phyloP scores from a whole-genome alignment of 1,284 basidiomycete species.

The Meripilus lineatus region DNA sequence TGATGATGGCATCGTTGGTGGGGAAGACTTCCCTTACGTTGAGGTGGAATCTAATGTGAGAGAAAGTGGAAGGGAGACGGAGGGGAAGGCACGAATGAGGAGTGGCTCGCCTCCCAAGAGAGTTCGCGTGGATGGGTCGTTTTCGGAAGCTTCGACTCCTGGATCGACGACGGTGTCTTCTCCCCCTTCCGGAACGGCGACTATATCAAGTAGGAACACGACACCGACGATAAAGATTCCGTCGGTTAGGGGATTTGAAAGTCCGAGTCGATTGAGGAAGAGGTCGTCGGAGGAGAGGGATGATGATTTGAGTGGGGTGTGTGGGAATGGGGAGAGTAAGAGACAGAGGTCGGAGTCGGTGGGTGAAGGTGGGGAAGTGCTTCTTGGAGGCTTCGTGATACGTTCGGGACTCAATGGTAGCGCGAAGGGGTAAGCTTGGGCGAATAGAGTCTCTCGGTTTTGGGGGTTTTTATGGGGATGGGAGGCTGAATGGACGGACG shows the following conservation, averaged over 20 bases:
- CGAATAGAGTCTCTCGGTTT: too few species aligned
- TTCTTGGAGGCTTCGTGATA: too few species aligned
- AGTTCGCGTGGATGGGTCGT: constrained; percentile 22
- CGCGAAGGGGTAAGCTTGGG: too few species aligned
- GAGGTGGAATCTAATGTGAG: too few species aligned
- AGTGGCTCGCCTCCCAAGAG: constrained; percentile 29
- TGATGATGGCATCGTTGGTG: constrained; percentile 8
- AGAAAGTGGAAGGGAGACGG: too few species aligned
- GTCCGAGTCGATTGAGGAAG: constrained; percentile 21
- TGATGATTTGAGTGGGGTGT: constrained; percentile 13
- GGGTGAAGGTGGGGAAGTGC: constrained; percentile 7
- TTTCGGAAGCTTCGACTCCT: too few species aligned
- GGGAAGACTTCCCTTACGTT: too few species aligned
- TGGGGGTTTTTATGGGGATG: too few species aligned
- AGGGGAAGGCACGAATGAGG: constrained; percentile 6
- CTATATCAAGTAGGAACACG: constrained; percentile 3
- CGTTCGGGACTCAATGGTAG: too few species aligned
- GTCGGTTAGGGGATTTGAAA: too few species aligned
- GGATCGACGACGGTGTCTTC: constrained; percentile 11
- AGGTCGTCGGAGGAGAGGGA: constrained; percentile 29
- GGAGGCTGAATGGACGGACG: too few species aligned
- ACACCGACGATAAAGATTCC: constrained; percentile 4
- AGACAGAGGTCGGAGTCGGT: constrained; percentile 10
- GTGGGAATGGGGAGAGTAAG: constrained; percentile 14
- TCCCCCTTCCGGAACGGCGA: constrained; percentile 2